These are phyloP conservation scores for Athelia sp. DNA, from an alignment of 1,284 basidiomycete species.

Conservation along the genomic window DNA sequence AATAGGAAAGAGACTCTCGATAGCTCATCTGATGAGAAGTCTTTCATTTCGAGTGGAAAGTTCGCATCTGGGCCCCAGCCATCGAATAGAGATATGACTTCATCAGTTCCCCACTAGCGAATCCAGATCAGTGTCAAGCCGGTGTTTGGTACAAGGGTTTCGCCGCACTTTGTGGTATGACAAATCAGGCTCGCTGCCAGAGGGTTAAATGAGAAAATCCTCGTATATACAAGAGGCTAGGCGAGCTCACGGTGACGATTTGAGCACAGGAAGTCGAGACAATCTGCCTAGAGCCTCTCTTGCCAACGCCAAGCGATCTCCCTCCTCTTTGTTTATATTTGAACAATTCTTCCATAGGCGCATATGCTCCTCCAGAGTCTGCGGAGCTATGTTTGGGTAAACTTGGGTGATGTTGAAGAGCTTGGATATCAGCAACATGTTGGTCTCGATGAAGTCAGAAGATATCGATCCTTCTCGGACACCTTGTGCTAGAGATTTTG, in stretches of 20 bases:
- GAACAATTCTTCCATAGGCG: not conserved
- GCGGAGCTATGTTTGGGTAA: not conserved
- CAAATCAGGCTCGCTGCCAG: not conserved
- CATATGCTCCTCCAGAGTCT: not conserved
- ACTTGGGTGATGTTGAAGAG: not conserved
- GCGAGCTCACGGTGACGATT: conserved; percentile 7
- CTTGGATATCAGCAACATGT: not conserved
- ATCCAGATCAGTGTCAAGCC: not conserved
- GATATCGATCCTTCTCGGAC: not conserved
- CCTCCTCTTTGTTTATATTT: not conserved
- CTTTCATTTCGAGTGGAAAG: not conserved
- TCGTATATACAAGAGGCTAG: not conserved
- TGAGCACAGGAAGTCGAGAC: conserved; percentile 8
- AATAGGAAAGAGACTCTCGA: conserved; percentile 1
- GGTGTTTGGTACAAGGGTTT: not conserved
- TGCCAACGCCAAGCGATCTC: not conserved
- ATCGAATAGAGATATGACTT: not conserved
- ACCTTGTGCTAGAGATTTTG: conserved; percentile 6
- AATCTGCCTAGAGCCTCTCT: conserved; percentile 2
- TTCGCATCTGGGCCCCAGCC: not conserved
- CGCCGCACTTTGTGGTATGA: not conserved
- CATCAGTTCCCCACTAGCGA: not conserved
- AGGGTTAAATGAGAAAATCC: not conserved
- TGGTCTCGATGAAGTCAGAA: not conserved
- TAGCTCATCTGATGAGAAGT: not conserved